phyloP scores from a whole-genome alignment of 2,329 filamentous ascomycete species.

The Fusarium chuoi region DNA sequence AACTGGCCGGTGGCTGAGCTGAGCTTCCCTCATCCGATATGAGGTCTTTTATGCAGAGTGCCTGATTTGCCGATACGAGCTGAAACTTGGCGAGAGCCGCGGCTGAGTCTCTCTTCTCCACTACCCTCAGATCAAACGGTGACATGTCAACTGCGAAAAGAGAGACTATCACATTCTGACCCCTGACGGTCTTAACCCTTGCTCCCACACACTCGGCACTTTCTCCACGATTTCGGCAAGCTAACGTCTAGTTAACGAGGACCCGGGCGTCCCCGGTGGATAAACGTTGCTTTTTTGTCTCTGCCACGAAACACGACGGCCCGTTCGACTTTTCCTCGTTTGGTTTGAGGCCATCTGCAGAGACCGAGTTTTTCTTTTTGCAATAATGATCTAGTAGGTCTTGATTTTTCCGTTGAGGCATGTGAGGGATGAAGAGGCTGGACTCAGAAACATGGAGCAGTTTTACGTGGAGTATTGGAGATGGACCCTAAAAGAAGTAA shows the following conservation, averaged over 20 bases:
- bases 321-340: slow-evolving; percentile 27
- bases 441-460: background rate
- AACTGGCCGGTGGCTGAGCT: slow-evolving; percentile 15
- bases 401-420: slow-evolving; percentile 2
- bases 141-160: slow-evolving; percentile 27
- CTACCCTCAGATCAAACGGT: background rate
- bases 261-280: slow-evolving; percentile 19
- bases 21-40: background rate
- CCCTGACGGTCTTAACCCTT: slow-evolving; percentile 10
- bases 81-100: background rate
- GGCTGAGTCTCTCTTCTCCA: slow-evolving; percentile 9
- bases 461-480: background rate
- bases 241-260: slow-evolving; percentile 2
- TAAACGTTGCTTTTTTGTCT: slow-evolving; percentile 12
- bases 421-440: slow-evolving; percentile 8
- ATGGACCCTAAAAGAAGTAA: slow-evolving; percentile 7
- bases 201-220: slow-evolving; percentile 21
- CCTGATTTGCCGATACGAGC: background rate
- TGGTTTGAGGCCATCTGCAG: background rate
- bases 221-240: slow-evolving; percentile 23
- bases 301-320: slow-evolving; percentile 36
- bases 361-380: slow-evolving; percentile 10
- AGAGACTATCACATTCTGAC: slow-evolving; percentile 21
- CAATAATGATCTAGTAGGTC: background rate
- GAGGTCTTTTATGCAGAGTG: slow-evolving; percentile 10